Conservation (phyloP, 192 early-diverging fungal species). For the Entomortierella chlamydospora region DNA sequence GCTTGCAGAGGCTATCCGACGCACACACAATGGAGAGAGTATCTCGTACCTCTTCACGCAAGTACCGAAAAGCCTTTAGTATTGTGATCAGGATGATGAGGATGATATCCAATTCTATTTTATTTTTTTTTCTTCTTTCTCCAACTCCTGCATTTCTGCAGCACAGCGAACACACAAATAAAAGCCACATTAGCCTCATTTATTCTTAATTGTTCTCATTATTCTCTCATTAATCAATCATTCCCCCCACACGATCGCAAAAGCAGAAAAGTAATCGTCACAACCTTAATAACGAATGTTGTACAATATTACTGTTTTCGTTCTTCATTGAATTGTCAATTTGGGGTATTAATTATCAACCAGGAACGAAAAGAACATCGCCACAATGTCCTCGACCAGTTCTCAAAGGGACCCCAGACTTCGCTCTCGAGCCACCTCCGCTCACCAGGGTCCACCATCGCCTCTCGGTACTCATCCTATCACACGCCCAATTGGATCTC, state of each 20-base stretch:
- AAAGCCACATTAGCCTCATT: too few relatives aligned
- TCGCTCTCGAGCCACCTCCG: not conserved
- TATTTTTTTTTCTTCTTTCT: not conserved
- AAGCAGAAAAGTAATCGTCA: too few relatives aligned
- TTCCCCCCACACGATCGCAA: too few relatives aligned
- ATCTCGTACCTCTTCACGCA: slow-evolving; percentile 90
- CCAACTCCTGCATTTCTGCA: not conserved
- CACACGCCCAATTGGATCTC: too few relatives aligned
- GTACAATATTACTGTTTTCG: too few relatives aligned
- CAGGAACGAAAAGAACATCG: too few relatives aligned
- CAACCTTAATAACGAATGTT: too few relatives aligned
- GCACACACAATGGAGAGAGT: slow-evolving; percentile 93
- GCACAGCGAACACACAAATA: not conserved
- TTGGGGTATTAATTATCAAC: too few relatives aligned
- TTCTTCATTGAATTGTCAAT: too few relatives aligned
- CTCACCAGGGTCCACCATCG: not conserved
- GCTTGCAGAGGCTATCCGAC: slow-evolving; percentile 81
- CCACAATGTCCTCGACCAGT: not conserved
- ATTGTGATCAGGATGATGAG: slow-evolving; percentile 75
- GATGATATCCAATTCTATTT: slow-evolving; percentile 72
- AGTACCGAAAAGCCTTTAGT: slow-evolving; percentile 48
- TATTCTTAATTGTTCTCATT: too few relatives aligned
- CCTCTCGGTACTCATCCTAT: not conserved
- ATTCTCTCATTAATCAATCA: too few relatives aligned
- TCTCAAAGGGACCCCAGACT: not conserved